Conservation (phyloP, 345 rosid species). For the Salix suchowensis region DNA sequence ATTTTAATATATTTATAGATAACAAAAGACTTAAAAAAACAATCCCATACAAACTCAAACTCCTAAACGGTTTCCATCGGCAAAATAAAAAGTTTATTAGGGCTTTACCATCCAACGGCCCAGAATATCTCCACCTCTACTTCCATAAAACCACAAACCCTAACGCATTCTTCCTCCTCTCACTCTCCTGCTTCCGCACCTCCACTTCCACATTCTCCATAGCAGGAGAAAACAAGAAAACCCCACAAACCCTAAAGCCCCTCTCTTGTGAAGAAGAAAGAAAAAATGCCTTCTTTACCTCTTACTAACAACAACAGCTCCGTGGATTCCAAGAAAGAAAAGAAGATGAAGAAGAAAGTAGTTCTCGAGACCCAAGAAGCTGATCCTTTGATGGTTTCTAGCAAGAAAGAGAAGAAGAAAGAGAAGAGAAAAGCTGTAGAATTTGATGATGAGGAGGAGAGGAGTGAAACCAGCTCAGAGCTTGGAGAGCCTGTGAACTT, state of each 20-base stretch:
- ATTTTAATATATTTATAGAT: too few relatives aligned
- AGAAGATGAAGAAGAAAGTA: slow-evolving; percentile 67
- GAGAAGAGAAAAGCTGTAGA: slow-evolving; percentile 57
- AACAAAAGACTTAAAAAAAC: too few relatives aligned
- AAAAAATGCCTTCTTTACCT: slow-evolving; percentile 56
- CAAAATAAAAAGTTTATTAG: too few relatives aligned
- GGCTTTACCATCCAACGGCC: slow-evolving; percentile 21
- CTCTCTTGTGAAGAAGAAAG: not conserved
- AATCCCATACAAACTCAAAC: too few relatives aligned
- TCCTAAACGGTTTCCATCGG: too few relatives aligned
- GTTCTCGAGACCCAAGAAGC: slow-evolving; percentile 32
- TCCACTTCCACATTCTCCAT: slow-evolving; percentile 5
- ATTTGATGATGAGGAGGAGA: slow-evolving; percentile 35
- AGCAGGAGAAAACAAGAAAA: slow-evolving; percentile 30
- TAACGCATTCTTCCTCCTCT: not conserved
- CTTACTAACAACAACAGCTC: slow-evolving; percentile 20
- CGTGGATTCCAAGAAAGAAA: slow-evolving; percentile 34
- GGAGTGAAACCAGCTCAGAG: slow-evolving; percentile 75
- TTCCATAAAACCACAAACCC: slow-evolving; percentile 33
- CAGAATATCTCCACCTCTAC: not conserved
- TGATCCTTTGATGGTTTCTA: slow-evolving; percentile 13
- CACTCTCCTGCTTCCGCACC: slow-evolving; percentile 38
- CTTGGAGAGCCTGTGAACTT: slow-evolving; percentile 46
- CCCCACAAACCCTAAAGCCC: not conserved
- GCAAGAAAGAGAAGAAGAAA: slow-evolving; percentile 13